Percentiles rank a stretch among this genome's conserved stretches.
Conservation (phyloP, 2,329 filamentous ascomycete species). For the Huntiella moniliformis region DNA sequence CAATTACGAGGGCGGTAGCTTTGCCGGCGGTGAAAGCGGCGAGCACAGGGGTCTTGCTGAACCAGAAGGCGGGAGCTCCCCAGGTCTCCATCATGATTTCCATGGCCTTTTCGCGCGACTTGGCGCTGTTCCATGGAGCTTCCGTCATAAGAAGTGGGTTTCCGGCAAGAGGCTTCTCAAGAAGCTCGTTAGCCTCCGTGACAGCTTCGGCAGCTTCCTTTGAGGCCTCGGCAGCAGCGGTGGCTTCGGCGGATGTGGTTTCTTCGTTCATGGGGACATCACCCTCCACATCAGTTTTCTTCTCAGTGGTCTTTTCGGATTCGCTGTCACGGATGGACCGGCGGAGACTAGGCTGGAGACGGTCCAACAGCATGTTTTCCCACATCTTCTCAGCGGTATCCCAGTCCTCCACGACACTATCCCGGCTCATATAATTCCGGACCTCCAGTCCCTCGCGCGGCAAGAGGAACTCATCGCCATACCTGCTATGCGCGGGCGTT, state of each 20-base stretch:
- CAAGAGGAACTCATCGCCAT: conserved; percentile 79
- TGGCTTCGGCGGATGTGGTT: neutral
- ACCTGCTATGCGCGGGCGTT: conserved; percentile 39
- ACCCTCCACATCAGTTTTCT: conserved; percentile 37
- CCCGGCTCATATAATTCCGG: conserved; percentile 76
- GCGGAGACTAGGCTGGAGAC: conserved; percentile 61
- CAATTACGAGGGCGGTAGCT: conserved; percentile 78
- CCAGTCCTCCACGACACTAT: conserved; percentile 92
- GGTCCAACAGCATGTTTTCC: conserved; percentile 81
- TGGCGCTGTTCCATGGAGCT: conserved; percentile 75
- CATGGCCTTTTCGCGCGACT: conserved; percentile 81
- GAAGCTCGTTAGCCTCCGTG: conserved; percentile 17
- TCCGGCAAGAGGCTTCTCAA: conserved; percentile 71
- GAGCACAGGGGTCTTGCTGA: conserved; percentile 74
- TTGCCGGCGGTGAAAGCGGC: conserved; percentile 86
- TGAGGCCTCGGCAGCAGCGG: conserved; percentile 4
- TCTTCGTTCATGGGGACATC: conserved; percentile 38
- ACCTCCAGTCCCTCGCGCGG: conserved; percentile 62
- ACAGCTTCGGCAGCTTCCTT: conserved; percentile 13
- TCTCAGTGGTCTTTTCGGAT: conserved; percentile 13
- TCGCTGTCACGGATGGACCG: conserved; percentile 43
- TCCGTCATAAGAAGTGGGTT: conserved; percentile 88
- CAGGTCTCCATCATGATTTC: conserved; percentile 96
- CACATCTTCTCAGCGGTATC: conserved; percentile 75
- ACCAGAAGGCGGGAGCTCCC: conserved; percentile 87